Evolutionary conservation across 306 rosid genomes (phyloP).

Genomic region (peach (Prunus persica)): Prunus_persica_NCBIv2 NC_034009.1:42166501-42167000

Average conservation of each 20-base stretch:
- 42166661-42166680: not conserved
- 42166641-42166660: not conserved
- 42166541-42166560: not conserved
- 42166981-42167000: not conserved
- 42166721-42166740: too few species aligned
- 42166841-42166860: not conserved
- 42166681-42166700: too few species aligned
- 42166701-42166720: too few species aligned
- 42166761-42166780: not conserved
- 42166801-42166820: too few species aligned
- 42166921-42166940: not conserved
- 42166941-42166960: not conserved
- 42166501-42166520: not conserved
- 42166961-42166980: not conserved
- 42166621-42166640: not conserved
- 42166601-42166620: not conserved
- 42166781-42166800: too few species aligned
- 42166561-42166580: not conserved
- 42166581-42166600: not conserved
- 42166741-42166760: not conserved
- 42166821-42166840: not conserved
- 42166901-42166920: not conserved
- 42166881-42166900: not conserved
- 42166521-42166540: not conserved
- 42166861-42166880: not conserved